These are phyloP conservation scores for Tylopilus sp. DNA, from an alignment of 1,284 basidiomycete species.

Conservation along the genomic window DNA sequence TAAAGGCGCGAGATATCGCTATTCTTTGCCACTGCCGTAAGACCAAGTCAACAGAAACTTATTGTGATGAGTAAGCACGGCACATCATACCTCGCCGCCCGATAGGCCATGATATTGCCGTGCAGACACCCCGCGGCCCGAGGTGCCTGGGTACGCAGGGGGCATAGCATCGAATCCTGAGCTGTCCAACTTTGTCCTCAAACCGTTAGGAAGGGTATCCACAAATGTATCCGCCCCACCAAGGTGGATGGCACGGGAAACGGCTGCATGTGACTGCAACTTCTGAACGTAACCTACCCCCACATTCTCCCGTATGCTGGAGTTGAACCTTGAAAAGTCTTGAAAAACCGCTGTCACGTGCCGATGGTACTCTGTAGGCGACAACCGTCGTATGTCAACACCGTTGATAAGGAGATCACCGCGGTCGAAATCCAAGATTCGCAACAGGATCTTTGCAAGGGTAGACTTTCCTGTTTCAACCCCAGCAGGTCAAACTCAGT, in stretches of 20 bases:
- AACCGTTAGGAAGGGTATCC: slow-evolving; percentile 57
- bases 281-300: slow-evolving; percentile 69
- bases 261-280: slow-evolving; percentile 46
- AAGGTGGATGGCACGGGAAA: slow-evolving; percentile 59
- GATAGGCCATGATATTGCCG: slow-evolving; percentile 61
- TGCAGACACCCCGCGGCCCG: slow-evolving; percentile 25
- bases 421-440: slow-evolving; percentile 67
- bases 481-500: slow-evolving; percentile 13
- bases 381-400: slow-evolving; percentile 57
- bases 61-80: slow-evolving; percentile 17
- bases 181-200: slow-evolving; percentile 63
- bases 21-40: slow-evolving; percentile 75
- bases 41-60: slow-evolving; percentile 13
- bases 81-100: slow-evolving; percentile 63
- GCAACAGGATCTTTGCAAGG: slow-evolving; percentile 71
- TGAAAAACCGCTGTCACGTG: slow-evolving; percentile 79
- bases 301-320: slow-evolving; percentile 71
- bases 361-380: slow-evolving; percentile 65
- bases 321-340: slow-evolving; percentile 73
- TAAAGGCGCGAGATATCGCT: slow-evolving; percentile 78
- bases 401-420: slow-evolving; percentile 68
- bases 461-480: slow-evolving; percentile 68
- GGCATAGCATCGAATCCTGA: slow-evolving; percentile 53
- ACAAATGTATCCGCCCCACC: slow-evolving; percentile 66
- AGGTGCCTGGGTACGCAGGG: slow-evolving; percentile 32